These are phyloP conservation scores for Candida dubliniensis DNA, from an alignment of 1,139 yeast species.

Conservation along the genomic window DNA sequence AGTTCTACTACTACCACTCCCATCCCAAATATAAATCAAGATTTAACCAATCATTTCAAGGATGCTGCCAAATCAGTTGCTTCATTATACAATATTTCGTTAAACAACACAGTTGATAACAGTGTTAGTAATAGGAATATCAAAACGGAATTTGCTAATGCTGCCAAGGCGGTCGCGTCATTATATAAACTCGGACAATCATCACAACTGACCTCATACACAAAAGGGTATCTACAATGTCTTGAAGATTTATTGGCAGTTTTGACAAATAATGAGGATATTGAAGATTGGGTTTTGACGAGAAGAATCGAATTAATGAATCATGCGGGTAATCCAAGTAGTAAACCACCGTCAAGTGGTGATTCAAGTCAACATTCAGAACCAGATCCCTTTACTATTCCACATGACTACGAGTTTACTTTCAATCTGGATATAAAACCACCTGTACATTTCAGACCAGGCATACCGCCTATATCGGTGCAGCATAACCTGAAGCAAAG, in stretches of 20 bases:
- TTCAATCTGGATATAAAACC: conserved; percentile 31
- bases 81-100: conserved; percentile 35
- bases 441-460: conserved; percentile 42
- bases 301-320: conserved; percentile 49
- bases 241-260: conserved; percentile 53
- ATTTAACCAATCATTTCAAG: conserved; percentile 43
- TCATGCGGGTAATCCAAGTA: not conserved
- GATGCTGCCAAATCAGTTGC: conserved; percentile 50
- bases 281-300: conserved; percentile 54
- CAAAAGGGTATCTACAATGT: conserved; percentile 58
- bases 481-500: conserved; percentile 23
- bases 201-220: conserved; percentile 40
- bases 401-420: conserved; percentile 40
- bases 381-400: conserved; percentile 19
- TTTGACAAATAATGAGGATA: conserved; percentile 47
- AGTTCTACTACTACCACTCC: not conserved
- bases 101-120: conserved; percentile 8
- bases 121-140: conserved; percentile 23
- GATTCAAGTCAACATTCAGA: conserved; percentile 1
- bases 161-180: conserved; percentile 66
- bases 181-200: conserved; percentile 55
- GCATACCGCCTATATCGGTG: conserved; percentile 49
- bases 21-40: conserved; percentile 37
- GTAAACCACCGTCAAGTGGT: not conserved
- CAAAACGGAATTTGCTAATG: conserved; percentile 56